phyloP scores from a whole-genome alignment of 345 rosid genomes.

The Combretum micranthum region DNA sequence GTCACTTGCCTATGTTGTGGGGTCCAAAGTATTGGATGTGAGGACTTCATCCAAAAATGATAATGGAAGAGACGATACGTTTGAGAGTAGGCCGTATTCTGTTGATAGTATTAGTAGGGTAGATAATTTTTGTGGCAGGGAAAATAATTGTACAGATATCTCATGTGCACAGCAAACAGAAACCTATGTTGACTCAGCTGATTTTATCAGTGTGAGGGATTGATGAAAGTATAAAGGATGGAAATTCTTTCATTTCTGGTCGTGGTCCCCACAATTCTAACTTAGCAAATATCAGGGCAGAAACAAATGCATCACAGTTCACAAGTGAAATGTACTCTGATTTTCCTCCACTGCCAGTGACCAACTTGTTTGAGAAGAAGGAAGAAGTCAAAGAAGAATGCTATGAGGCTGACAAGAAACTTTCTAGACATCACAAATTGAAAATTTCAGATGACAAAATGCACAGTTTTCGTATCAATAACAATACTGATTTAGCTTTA shows the following conservation, averaged over 20 bases:
- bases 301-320: slow-evolving; percentile 29
- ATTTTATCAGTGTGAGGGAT: slow-evolving; percentile 45
- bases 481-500: slow-evolving; percentile 67
- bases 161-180: slow-evolving; percentile 37
- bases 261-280: slow-evolving; percentile 28
- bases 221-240: slow-evolving; percentile 41
- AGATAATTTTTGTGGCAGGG: slow-evolving; percentile 34
- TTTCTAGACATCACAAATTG: slow-evolving; percentile 28
- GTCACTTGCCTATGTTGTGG: slow-evolving; percentile 78
- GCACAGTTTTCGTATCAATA: slow-evolving; percentile 75
- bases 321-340: slow-evolving; percentile 39
- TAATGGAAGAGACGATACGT: slow-evolving; percentile 29
- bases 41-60: slow-evolving; percentile 73
- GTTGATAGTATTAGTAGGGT: slow-evolving; percentile 31
- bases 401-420: slow-evolving; percentile 26
- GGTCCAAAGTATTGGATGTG: slow-evolving; percentile 94
- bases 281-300: slow-evolving; percentile 32
- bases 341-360: slow-evolving; percentile 67
- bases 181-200: slow-evolving; percentile 52
- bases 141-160: slow-evolving; percentile 49
- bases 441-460: slow-evolving; percentile 45
- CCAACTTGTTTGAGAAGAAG: slow-evolving; percentile 61
- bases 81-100: slow-evolving; percentile 33
- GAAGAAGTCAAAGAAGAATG: slow-evolving; percentile 42
- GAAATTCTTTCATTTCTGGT: slow-evolving; percentile 37